A percentile compares a stretch with the other conserved stretches of the same genome.
Conservation (phyloP, 108 stramenopile species). For the Nannochloropsis salina region DNA sequence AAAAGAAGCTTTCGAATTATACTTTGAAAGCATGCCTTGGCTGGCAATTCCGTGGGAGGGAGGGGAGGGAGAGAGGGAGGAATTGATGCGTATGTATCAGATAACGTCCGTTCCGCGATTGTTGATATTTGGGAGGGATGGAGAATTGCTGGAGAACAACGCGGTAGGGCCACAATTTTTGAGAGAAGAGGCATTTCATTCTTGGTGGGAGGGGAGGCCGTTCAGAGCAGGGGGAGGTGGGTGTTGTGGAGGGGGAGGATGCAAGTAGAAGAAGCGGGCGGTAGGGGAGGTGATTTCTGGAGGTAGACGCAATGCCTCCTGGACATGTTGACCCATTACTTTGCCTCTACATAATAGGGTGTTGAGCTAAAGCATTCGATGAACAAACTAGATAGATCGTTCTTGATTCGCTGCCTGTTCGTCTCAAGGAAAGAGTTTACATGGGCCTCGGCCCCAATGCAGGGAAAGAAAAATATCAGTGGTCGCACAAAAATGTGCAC, state of each 20-base stretch:
- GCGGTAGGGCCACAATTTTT: not conserved
- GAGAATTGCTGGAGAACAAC: not conserved
- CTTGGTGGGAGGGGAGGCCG: not conserved
- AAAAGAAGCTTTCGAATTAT: not conserved
- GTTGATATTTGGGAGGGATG: conserved; percentile 12
- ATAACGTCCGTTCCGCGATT: not conserved
- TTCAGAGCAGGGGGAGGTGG: not conserved
- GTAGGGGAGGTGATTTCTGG: not conserved
- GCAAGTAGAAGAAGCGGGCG: not conserved
- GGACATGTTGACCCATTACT: too few species aligned
- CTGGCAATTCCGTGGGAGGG: not conserved
- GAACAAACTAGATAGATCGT: too few species aligned
- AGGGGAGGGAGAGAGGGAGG: not conserved
- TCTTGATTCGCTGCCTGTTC: too few species aligned
- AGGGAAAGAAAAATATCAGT: too few species aligned
- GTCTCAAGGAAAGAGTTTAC: too few species aligned
- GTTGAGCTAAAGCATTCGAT: too few species aligned
- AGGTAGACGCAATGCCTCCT: too few species aligned
- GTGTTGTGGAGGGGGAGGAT: not conserved
- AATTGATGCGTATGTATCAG: not conserved
- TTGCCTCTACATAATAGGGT: too few species aligned
- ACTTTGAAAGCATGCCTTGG: not conserved
- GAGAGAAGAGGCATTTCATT: not conserved
- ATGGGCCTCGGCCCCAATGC: too few species aligned
- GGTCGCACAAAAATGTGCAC: too few species aligned